Evolutionary conservation across 495 filamentous ascomycete species (phyloP), one percentile per base, ranked within the genome.

Genomic region (Podospora pseudocomata): DNA sequence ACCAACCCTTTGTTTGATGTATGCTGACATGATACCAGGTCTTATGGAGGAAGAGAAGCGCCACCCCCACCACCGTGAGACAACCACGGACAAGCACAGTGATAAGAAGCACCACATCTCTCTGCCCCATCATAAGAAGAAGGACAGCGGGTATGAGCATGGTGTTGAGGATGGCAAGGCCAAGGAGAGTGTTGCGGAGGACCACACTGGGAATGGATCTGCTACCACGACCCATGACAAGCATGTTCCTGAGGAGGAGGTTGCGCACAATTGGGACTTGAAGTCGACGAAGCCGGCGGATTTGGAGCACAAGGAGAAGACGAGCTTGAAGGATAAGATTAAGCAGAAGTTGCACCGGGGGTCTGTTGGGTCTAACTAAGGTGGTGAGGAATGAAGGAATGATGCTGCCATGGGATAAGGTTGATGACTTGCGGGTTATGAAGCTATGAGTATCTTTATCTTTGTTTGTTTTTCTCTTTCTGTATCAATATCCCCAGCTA

Each of bases 271-370:
- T 11, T 49, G 39, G 39, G 39, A 49, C 6, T 13, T 49, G 39
- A 49, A 49, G 39, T 49, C 39, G 39, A 49, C 39, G 39, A 49
- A 18, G 39, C 39, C 39, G 39, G 39, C 9, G 39, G 39, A n/a
- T 49, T 49, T 13, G 0, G 61, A 64, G 27, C 32, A 34, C 32
- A 75, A 76, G 70, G 72, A 77, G 60, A 79, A 80, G 71, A 55
- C 63, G 2, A 78, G 75, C 34, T 68, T 83, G 67, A 77, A 74
- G 70, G 78, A 83, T 0, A 81, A 79, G 71, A 81, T 83, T 72
- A 84, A 84, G 80, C 77, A 75, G 9, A 83, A 82, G 76, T 70
- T 82, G 65, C 79, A 81, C 63, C 69, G 28, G 65, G 28, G 39
- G 13, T 58, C 55, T 19, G 55, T 58, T 58, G 7, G 9, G 7